These are phyloP conservation scores for Leccinellum albellum DNA, from an alignment of 768 basidiomycete species.

Conservation along the genomic window DNA sequence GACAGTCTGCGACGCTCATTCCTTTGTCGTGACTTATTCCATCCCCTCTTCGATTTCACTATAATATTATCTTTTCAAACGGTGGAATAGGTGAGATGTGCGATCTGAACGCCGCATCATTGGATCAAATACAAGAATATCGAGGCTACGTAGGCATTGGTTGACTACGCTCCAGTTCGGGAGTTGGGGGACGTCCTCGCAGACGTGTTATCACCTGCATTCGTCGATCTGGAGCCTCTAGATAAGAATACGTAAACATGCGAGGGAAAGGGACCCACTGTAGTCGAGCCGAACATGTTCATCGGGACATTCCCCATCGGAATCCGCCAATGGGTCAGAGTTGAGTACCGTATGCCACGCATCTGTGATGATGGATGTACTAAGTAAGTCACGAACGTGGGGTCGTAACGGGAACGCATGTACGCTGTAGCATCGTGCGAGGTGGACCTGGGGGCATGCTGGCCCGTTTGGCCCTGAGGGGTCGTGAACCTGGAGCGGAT, in stretches of 20 bases:
- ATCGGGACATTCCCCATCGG: constrained; percentile 67
- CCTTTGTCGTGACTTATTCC: constrained; percentile 8
- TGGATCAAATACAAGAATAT: constrained; percentile 1
- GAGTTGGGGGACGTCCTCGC: constrained; percentile 56
- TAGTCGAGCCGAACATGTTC: constrained; percentile 66
- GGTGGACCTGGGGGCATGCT: constrained; percentile 31
- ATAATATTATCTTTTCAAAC: constrained; percentile 24
- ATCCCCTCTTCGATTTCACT: constrained; percentile 15
- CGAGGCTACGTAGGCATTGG: constrained; percentile 6
- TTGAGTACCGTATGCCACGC: constrained; percentile 67
- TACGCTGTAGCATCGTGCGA: constrained; percentile 67
- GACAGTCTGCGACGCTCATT: constrained; percentile 14
- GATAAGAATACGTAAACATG: constrained; percentile 8
- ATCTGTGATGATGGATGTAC: constrained; percentile 39
- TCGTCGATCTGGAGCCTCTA: constrained; percentile 45
- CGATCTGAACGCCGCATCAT: neutral
- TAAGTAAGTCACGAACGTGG: constrained; percentile 2
- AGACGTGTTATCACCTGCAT: constrained; percentile 57
- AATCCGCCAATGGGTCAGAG: constrained; percentile 71
- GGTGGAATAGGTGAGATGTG: constrained; percentile 9
- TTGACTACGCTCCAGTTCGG: constrained; percentile 37
- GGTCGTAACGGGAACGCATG: constrained; percentile 19
- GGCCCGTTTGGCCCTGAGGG: constrained; percentile 23
- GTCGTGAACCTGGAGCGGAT: constrained; percentile 19
- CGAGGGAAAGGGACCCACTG: constrained; percentile 35